phyloP scores from a whole-genome alignment of 2,329 filamentous ascomycete species.

The Simplicillium sp. region DNA sequence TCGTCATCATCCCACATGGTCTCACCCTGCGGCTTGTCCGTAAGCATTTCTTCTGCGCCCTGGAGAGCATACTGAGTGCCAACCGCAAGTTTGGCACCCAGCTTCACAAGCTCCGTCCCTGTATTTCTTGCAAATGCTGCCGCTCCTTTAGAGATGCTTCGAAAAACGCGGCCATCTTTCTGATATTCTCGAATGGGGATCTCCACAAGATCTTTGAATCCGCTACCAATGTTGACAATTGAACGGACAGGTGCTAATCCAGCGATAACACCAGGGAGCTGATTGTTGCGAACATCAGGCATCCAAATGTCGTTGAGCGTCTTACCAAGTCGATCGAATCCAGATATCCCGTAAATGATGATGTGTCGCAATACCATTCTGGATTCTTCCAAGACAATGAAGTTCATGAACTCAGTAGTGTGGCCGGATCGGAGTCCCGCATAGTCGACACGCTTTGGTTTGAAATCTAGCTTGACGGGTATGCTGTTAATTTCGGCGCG shows the following conservation, averaged over 20 bases:
- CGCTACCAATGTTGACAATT: constrained; percentile 82
- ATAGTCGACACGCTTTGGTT: constrained; percentile 97
- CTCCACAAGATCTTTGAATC: constrained; percentile 76
- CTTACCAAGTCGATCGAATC: constrained; percentile 82
- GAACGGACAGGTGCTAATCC: constrained; percentile 85
- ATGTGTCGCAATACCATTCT: constrained; percentile 79
- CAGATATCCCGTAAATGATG: constrained; percentile 85
- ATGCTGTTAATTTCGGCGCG: constrained; percentile 80
- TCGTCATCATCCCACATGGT: constrained; percentile 50
- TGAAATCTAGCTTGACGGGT: constrained; percentile 82
- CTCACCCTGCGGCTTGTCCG: constrained; percentile 27
- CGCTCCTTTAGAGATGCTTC: constrained; percentile 86
- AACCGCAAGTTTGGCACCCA: constrained; percentile 89
- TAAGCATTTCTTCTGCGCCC: constrained; percentile 73
- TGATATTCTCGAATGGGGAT: constrained; percentile 87
- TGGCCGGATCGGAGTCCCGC: constrained; percentile 83
- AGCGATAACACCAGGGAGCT: constrained; percentile 80
- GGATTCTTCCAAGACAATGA: constrained; percentile 82
- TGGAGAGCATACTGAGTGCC: constrained; percentile 91
- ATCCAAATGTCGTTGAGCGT: constrained; percentile 95
- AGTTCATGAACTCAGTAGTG: constrained; percentile 98
- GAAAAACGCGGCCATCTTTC: constrained; percentile 86
- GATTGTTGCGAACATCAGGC: constrained; percentile 82
- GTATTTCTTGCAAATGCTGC: constrained; percentile 87
- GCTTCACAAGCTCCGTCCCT: constrained; percentile 83